Percentiles rank a stretch among this genome's conserved stretches.
Evolutionary conservation across 305 asterid genomes (phyloP).

Genomic region (Fraxinus sp.): DNA sequence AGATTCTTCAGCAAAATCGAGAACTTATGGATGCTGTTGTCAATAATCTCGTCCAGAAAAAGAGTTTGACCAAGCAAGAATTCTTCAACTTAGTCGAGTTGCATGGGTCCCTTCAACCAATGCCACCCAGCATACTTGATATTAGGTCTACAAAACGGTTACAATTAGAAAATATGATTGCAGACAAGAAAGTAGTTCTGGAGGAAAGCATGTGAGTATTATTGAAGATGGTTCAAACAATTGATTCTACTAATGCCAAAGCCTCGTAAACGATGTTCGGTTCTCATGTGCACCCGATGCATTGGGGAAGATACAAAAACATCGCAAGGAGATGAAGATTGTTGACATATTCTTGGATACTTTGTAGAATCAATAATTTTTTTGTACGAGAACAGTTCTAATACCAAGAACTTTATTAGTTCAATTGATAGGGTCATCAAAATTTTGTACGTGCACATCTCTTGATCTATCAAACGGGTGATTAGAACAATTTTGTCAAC

Average conservation of each 20-base stretch:
- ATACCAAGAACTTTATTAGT: neutral
- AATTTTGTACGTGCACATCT: neutral
- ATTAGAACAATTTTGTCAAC: neutral
- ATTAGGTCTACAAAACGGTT: constrained; percentile 53
- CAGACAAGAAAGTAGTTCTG: constrained; percentile 36
- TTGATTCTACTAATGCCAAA: neutral
- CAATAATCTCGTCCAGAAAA: constrained; percentile 60
- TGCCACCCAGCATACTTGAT: constrained; percentile 71
- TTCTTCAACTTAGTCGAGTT: constrained; percentile 64
- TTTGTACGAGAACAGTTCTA: neutral
- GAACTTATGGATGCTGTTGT: constrained; percentile 77
- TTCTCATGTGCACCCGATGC: neutral
- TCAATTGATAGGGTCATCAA: neutral
- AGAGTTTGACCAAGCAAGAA: constrained; percentile 75
- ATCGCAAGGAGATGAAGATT: neutral
- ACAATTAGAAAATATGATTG: constrained; percentile 42
- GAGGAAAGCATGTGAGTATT: constrained; percentile 27
- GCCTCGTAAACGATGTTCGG: neutral
- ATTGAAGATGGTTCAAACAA: neutral
- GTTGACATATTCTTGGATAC: neutral
- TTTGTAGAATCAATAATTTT: neutral
- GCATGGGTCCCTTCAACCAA: constrained; percentile 65
- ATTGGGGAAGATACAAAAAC: neutral
- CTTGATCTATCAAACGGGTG: neutral
- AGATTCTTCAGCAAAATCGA: constrained; percentile 71